Base-by-base conservation (phyloP, 148 eudicot species). In the Camellia japonica region DNA sequence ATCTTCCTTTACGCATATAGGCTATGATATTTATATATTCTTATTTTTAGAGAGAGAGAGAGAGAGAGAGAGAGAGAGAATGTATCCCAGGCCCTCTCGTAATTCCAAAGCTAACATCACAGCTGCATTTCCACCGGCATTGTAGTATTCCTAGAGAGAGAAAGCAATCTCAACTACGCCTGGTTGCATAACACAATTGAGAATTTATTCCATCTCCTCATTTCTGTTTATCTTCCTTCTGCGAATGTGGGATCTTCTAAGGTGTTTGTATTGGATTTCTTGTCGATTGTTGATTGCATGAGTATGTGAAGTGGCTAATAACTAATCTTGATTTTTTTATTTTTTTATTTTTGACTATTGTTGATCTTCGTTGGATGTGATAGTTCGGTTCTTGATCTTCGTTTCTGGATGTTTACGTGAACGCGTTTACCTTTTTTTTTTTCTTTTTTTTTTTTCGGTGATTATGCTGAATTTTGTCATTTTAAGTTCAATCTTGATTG, bases 391-490 rank as follows among this genome's bases (percentile, higher is more conserved):
- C 4, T 75, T 18, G 76, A 49, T 65, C 43, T 51, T 54, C 52
- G 61, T 55, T 74, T 52, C 43, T 68, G 54, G 62, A 55, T 56
- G 3, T 9, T 47, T 41, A 30, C 38, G 38, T 30, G 38, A 30
- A 30, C 38, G 38, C 38, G 38, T 30, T 30, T 30, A 30, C 1
- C 38, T 30, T 30, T 1, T 30, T 30, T 30, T 55, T 68, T 44
- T 30, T 8, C 10, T 10, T 2, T 8, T 20, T 55, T 56, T 2
- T 18, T 8, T 41, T 38, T 8, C 4, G 51, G 51, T 30, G 12
- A 46, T 59, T 81, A 46, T 81, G 69, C 69, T 76, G 67, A 51
- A 62, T 81, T 81, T 76, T 71, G 66, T 77, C 71, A 3, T 67
- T 10, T 16, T 1, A 23, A 11, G 6, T 16, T 4, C 6, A 41